Percentiles rank a stretch among this genome's conserved stretches.
Conservation (phyloP, 768 basidiomycete species). For the Tricholoma furcatifolium region DNA sequence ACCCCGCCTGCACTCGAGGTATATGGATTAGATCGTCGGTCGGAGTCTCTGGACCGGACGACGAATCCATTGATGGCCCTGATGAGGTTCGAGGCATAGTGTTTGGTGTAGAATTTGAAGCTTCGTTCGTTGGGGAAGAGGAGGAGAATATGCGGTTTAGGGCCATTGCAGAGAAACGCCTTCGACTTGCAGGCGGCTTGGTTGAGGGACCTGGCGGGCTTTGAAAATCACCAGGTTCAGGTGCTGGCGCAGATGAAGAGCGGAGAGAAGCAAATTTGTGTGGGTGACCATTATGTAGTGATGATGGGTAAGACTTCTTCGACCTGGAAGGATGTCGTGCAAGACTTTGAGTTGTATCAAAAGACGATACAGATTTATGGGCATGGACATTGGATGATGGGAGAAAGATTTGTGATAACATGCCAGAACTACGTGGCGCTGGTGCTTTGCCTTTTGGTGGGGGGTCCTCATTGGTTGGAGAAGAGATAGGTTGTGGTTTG, state of each 20-base stretch:
- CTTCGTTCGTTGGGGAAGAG: constrained; percentile 19
- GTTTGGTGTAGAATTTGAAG: constrained; percentile 18
- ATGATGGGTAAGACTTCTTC: constrained; percentile 17
- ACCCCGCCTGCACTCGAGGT: neutral
- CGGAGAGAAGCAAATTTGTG: constrained; percentile 6
- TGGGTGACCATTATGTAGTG: constrained; percentile 3
- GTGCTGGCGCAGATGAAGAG: constrained; percentile 13
- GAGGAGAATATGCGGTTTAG: constrained; percentile 40
- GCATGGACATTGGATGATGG: constrained; percentile 23
- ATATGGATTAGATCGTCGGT: constrained; percentile 9
- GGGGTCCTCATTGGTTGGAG: constrained; percentile 11
- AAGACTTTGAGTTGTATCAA: constrained; percentile 22
- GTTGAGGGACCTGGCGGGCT: constrained; percentile 33
- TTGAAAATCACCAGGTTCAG: constrained; percentile 15
- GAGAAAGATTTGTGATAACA: constrained; percentile 38
- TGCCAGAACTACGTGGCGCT: constrained; percentile 35
- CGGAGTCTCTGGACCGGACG: constrained; percentile 17
- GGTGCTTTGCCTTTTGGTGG: constrained; percentile 29
- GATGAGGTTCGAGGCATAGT: constrained; percentile 25
- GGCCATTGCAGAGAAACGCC: constrained; percentile 37
- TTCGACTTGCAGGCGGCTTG: constrained; percentile 25
- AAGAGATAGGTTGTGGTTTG: constrained; percentile 30
- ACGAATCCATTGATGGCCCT: constrained; percentile 20
- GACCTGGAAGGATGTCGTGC: constrained; percentile 16
- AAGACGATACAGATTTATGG: constrained; percentile 26